Evolutionary conservation across 257 asterid genomes (phyloP).

Genomic region (Schizonepeta tenuifolia): DNA sequence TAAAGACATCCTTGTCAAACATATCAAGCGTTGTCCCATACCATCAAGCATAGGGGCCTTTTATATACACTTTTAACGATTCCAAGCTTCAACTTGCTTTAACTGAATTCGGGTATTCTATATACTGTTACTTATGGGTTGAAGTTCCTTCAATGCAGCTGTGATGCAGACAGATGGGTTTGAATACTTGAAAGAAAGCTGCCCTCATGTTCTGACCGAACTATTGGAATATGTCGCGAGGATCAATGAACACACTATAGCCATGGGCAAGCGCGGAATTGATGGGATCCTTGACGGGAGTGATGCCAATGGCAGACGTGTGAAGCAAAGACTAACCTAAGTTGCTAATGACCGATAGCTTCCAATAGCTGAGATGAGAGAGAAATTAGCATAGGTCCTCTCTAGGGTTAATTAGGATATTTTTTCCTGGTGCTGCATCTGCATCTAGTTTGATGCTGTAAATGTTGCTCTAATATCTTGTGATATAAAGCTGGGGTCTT

Average conservation of each 20-base stretch:
- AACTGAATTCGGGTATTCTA: no score
- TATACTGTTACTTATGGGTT: constrained; percentile 8
- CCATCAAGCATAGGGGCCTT: no score
- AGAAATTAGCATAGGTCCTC: constrained; percentile 38
- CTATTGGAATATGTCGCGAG: constrained; percentile 85
- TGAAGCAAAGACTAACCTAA: constrained; percentile 66
- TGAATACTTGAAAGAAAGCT: constrained; percentile 87
- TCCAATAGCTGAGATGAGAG: constrained; percentile 1
- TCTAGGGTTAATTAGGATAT: constrained; percentile 34
- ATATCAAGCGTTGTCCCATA: no score
- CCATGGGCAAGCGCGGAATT: constrained; percentile 54
- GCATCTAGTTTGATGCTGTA: constrained; percentile 37
- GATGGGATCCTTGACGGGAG: constrained; percentile 66
- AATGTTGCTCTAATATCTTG: constrained; percentile 16
- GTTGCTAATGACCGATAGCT: constrained; percentile 19
- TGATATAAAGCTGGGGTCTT: constrained; percentile 19
- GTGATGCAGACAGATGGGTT: constrained; percentile 97
- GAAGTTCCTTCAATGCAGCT: constrained; percentile 57
- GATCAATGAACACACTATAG: constrained; percentile 62
- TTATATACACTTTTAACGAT: background rate
- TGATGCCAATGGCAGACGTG: constrained; percentile 81
- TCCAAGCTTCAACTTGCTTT: background rate
- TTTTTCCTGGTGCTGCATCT: constrained; percentile 27
- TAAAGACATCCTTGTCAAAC: no score
- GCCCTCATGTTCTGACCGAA: constrained; percentile 80